A percentile compares a stretch with the other conserved stretches of the same genome.
Conservation (phyloP, 768 basidiomycete species). For the Podaxis carcinomalis region DNA sequence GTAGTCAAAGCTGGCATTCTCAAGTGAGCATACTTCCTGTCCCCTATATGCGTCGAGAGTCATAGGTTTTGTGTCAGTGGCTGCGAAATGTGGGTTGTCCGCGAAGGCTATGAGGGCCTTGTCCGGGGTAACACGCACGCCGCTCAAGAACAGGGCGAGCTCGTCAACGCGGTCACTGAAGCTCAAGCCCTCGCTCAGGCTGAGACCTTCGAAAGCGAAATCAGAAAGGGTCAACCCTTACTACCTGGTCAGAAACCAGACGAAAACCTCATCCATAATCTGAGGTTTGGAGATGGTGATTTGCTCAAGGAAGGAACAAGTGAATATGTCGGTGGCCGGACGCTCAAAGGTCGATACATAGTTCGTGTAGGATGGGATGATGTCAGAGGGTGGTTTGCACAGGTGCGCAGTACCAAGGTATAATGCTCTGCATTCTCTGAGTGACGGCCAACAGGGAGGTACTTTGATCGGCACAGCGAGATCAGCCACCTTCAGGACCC, state of each 20-base stretch:
- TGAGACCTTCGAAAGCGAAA: constrained; percentile 18
- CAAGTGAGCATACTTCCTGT: constrained; percentile 47
- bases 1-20: constrained; percentile 92
- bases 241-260: constrained; percentile 22
- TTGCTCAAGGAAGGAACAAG: constrained; percentile 79
- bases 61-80: constrained; percentile 50
- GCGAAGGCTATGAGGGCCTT: constrained; percentile 98
- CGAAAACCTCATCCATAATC: constrained; percentile 54
- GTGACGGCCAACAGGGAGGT: constrained; percentile 60
- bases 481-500: constrained; percentile 76
- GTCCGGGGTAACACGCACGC: constrained; percentile 79
- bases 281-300: constrained; percentile 80
- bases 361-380: constrained; percentile 98
- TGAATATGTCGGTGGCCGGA: constrained; percentile 62
- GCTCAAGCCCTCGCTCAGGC: constrained; percentile 15
- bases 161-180: constrained; percentile 18
- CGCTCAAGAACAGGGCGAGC: constrained; percentile 16
- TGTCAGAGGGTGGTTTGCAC: constrained; percentile 89
- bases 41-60: background rate
- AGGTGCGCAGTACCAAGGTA: constrained; percentile 46
- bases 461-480: constrained; percentile 94
- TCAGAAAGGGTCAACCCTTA: constrained; percentile 11
- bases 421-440: background rate
- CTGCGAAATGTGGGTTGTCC: constrained; percentile 93
- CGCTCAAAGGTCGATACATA: constrained; percentile 88